These are phyloP conservation scores for Inonotus hispidus DNA, from an alignment of 1,284 basidiomycete species.

Conservation along the genomic window DNA sequence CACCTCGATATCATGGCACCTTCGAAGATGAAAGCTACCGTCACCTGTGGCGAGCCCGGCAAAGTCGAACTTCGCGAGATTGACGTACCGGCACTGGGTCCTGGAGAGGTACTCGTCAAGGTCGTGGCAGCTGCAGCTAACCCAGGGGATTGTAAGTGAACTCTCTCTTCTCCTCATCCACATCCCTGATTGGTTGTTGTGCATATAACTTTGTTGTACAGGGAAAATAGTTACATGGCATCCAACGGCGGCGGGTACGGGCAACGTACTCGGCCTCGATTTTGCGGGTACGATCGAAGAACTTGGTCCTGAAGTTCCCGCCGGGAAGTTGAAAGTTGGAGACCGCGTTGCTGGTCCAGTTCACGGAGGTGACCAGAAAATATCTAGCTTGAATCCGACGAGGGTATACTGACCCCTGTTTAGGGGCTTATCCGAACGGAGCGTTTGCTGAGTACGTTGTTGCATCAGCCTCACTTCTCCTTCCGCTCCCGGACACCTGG, in stretches of 20 bases:
- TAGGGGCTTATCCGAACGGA: constrained; percentile 6
- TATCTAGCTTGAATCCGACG: too few species aligned
- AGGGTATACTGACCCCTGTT: too few species aligned
- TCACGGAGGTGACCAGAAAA: constrained; percentile 34
- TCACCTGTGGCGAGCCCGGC: constrained; percentile 23
- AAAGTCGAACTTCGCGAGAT: constrained; percentile 24
- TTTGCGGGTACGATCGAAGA: constrained; percentile 38
- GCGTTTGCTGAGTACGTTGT: constrained; percentile 20
- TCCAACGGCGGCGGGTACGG: not conserved
- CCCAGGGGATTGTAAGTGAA: constrained; percentile 29
- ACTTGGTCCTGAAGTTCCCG: constrained; percentile 28
- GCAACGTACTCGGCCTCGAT: constrained; percentile 36
- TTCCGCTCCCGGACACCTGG: constrained; percentile 27
- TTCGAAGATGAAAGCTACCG: constrained; percentile 23
- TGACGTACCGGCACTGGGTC: constrained; percentile 23
- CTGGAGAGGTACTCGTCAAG: constrained; percentile 29
- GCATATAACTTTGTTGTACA: too few species aligned
- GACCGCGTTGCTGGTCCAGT: constrained; percentile 41
- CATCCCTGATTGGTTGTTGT: too few species aligned
- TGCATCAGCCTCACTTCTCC: constrained; percentile 24
- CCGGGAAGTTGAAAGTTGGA: constrained; percentile 31
- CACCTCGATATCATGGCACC: constrained; percentile 9
- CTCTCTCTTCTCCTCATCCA: too few species aligned
- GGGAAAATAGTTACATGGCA: not conserved
- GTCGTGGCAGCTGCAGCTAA: constrained; percentile 29